Percentiles rank a stretch among this genome's conserved stretches.
These are phyloP conservation scores for Arthrobotrys iridis DNA, from an alignment of 2,329 filamentous ascomycete species.

Conservation along the genomic window DNA sequence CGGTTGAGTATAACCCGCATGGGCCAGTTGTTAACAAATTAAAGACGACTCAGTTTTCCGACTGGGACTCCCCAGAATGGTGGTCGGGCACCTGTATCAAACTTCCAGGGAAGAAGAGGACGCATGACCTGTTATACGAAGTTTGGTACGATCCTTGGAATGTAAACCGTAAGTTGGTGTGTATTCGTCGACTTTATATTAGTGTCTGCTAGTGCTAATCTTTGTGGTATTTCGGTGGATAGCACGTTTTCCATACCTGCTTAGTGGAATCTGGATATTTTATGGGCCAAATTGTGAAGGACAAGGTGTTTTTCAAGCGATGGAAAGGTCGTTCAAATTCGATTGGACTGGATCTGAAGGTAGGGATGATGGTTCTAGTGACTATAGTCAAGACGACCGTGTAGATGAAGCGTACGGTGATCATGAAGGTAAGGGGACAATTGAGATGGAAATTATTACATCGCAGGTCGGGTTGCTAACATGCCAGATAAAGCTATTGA, in stretches of 20 bases:
- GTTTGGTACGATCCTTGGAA: conserved; percentile 15
- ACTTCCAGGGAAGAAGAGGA: background rate
- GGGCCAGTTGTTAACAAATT: background rate
- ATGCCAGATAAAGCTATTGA: background rate
- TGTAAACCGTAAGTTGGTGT: conserved; percentile 21
- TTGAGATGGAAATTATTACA: no score
- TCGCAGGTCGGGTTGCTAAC: no score
- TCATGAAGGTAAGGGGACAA: no score
- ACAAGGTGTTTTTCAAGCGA: background rate
- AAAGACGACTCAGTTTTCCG: background rate
- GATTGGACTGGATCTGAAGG: background rate
- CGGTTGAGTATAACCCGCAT: background rate
- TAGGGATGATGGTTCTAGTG: background rate
- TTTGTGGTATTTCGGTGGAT: background rate
- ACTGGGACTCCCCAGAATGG: conserved; percentile 26
- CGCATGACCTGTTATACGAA: background rate
- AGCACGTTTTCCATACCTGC: conserved; percentile 26
- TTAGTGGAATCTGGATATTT: background rate
- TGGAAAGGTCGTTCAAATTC: background rate
- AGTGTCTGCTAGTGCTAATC: background rate
- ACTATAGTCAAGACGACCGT: background rate
- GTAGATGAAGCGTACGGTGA: background rate
- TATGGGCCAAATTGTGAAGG: background rate
- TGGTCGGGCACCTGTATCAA: conserved; percentile 3
- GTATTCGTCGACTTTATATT: background rate